Evolutionary conservation across 768 basidiomycete genomes (phyloP), one percentile per base, ranked within the genome.

Genomic region (Chalciporus chontae): DNA sequence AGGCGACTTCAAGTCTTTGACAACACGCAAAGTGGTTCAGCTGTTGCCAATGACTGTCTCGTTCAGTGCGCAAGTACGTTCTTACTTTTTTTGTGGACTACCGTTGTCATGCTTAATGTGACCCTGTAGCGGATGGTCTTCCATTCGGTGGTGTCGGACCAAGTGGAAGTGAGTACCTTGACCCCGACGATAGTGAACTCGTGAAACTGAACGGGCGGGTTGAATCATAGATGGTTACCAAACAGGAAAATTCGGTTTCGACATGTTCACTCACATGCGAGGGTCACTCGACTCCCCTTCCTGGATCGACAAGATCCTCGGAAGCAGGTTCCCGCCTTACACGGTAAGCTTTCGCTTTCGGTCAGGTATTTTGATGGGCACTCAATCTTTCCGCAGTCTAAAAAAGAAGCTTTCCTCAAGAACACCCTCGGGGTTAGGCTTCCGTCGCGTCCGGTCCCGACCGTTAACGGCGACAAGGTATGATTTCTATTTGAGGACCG

Each of bases 131-230:
- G 10, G 75, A 82, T 11, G 84, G 81, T 10, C 61, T 89, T 29
- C 87, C 89, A 7, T 86, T 90, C 50, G 88, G 88, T 32, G 89
- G 88, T 21, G 73, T 79, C 38, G 88, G 88, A 2, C 69, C 75
- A 4, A 86, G 84, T 58, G 89, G 89, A 65, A 77, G 88, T 89
- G 64, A 55, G 85, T 62, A 3, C 17, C 15, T 34, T 57, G 31
- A n/a, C 15, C 24, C 42, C 47, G 48, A 47, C 32, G 42, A 4
- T 5, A 10, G 39, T 8, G 39, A 14, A 11, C 26, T 26, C 34
- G 32, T 15, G 26, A 10, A 26, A 46, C 19, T 32, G 15, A 52
- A 37, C 18, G 0, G 1, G 36, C 8, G 26, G 26, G 44, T 39
- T 39, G 15, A 8, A 42, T 5, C 23, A n/a, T 32, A 85, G 88